These are phyloP conservation scores for Ophiocordyceps sinensis DNA, from an alignment of 2,329 filamentous ascomycete species.

Conservation along the genomic window DNA sequence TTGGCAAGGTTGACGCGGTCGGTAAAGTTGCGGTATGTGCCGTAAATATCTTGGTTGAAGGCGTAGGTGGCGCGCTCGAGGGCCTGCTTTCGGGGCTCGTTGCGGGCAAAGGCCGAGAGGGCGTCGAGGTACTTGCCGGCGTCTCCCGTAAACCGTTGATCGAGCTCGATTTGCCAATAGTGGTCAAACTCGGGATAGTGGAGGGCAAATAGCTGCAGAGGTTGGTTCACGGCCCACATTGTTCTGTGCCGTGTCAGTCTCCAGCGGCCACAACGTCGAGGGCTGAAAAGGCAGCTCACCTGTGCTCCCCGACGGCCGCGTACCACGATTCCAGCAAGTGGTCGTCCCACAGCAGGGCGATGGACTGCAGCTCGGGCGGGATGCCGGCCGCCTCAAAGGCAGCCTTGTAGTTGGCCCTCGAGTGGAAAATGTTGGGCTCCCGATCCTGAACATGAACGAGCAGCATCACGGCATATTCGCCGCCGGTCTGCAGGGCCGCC, in stretches of 20 bases:
- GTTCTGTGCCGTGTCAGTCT: conserved; percentile 6
- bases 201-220: conserved; percentile 17
- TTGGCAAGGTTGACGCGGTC: conserved; percentile 9
- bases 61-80: conserved; percentile 44
- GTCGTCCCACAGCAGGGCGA: conserved; percentile 58
- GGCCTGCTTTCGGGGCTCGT: conserved; percentile 40
- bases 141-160: conserved; percentile 22
- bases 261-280: not conserved
- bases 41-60: conserved; percentile 37
- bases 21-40: conserved; percentile 29
- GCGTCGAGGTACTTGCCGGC: conserved; percentile 15
- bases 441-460: conserved; percentile 47
- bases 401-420: conserved; percentile 34
- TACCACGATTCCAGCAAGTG: conserved; percentile 53
- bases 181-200: conserved; percentile 20
- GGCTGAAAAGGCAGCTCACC: conserved; percentile 5
- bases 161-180: conserved; percentile 29
- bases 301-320: conserved; percentile 39
- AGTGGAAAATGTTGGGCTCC: conserved; percentile 39
- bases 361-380: conserved; percentile 51
- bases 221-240: conserved; percentile 18
- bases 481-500: conserved; percentile 42
- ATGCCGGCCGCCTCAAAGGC: conserved; percentile 34
- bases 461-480: conserved; percentile 48
- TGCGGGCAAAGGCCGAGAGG: conserved; percentile 26